phyloP scores from a whole-genome alignment of 2,329 filamentous ascomycete genomes.

The Fusarium sp. region DNA sequence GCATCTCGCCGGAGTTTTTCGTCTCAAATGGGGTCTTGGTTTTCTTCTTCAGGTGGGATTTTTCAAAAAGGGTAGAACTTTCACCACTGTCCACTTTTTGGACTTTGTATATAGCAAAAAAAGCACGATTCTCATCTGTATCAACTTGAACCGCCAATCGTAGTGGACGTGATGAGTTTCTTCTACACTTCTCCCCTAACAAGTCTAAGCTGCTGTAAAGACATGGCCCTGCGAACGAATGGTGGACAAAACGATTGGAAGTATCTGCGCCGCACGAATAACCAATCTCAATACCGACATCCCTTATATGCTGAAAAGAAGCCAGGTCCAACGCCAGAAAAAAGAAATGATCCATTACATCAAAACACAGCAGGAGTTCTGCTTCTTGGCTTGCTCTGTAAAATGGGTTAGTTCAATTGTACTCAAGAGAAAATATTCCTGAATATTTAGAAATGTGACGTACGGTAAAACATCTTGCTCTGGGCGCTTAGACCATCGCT shows the following conservation, averaged over 20 bases:
- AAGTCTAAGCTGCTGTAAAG: slow-evolving; percentile 44
- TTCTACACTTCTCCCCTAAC: slow-evolving; percentile 7
- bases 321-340: slow-evolving; percentile 54
- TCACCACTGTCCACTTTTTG: slow-evolving; percentile 33
- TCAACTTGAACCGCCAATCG: slow-evolving; percentile 10
- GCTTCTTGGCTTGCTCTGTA: slow-evolving; percentile 79
- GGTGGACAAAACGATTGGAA: slow-evolving; percentile 48
- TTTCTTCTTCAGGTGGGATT: slow-evolving; percentile 16
- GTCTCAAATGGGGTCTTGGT: slow-evolving; percentile 21
- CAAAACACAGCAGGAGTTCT: slow-evolving; percentile 81
- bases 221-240: slow-evolving; percentile 45
- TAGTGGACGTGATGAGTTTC: slow-evolving; percentile 23
- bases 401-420: slow-evolving; percentile 13
- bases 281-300: slow-evolving; percentile 53
- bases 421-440: neutral
- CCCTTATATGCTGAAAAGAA: slow-evolving; percentile 52
- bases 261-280: slow-evolving; percentile 51
- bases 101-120: slow-evolving; percentile 33
- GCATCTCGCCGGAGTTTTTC: slow-evolving; percentile 42
- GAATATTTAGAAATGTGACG: slow-evolving; percentile 48
- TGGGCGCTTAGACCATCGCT: slow-evolving; percentile 90
- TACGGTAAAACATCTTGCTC: slow-evolving; percentile 98
- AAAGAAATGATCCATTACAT: slow-evolving; percentile 67
- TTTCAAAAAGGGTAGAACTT: slow-evolving; percentile 19
- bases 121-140: slow-evolving; percentile 28